These are phyloP conservation scores for Komagataella pseudopastoris DNA, from an alignment of 805 yeast genomes.

Conservation along the genomic window DNA sequence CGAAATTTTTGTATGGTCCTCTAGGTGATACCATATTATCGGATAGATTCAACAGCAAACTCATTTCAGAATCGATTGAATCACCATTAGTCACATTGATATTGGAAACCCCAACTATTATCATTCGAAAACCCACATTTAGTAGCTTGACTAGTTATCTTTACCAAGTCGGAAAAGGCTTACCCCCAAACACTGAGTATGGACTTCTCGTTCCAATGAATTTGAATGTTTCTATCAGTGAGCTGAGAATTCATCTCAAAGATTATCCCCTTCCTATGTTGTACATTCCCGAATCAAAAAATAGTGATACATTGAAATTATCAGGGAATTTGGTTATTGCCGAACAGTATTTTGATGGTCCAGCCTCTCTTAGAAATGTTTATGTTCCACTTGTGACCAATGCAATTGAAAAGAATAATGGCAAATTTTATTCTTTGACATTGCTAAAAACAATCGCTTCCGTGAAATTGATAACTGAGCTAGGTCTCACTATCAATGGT, in stretches of 20 bases:
- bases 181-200: slow-evolving; percentile 58
- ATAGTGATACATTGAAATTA: slow-evolving; percentile 18
- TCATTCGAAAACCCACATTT: slow-evolving; percentile 31
- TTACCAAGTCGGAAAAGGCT: slow-evolving; percentile 66
- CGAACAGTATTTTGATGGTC: slow-evolving; percentile 42
- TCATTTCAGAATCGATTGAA: slow-evolving; percentile 29
- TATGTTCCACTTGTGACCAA: slow-evolving; percentile 47
- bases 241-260: slow-evolving; percentile 56
- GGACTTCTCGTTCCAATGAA: slow-evolving; percentile 56
- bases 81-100: slow-evolving; percentile 38
- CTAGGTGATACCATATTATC: slow-evolving; percentile 21
- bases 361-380: slow-evolving; percentile 42
- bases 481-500: slow-evolving; percentile 42
- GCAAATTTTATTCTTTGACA: slow-evolving; percentile 35
- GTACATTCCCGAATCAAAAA: slow-evolving; percentile 39
- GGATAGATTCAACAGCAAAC: slow-evolving; percentile 24
- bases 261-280: slow-evolving; percentile 83
- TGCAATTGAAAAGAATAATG: slow-evolving; percentile 21
- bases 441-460: slow-evolving; percentile 70
- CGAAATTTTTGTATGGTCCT: slow-evolving; percentile 27
- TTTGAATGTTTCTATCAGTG: slow-evolving; percentile 41
- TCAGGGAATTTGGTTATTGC: slow-evolving; percentile 57
- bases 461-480: slow-evolving; percentile 55
- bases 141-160: slow-evolving; percentile 46
- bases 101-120: slow-evolving; percentile 32